Percentiles rank a stretch among this genome's conserved stretches.
Evolutionary conservation across 306 rosid genomes (phyloP).

Genomic region (peach (Prunus persica)): DNA sequence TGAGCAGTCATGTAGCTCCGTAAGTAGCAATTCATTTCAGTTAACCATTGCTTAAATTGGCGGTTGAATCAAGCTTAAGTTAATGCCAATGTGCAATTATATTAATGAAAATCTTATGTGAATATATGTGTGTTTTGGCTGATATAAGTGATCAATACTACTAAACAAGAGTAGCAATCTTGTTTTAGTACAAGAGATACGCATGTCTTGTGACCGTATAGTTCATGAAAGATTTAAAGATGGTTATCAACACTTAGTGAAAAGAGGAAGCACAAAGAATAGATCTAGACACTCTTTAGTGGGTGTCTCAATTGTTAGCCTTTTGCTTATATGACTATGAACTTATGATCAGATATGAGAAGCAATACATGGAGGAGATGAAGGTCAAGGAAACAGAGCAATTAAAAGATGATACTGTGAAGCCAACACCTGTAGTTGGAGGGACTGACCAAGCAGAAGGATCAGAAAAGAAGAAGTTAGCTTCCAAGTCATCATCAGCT

Average conservation of each 20-base stretch:
- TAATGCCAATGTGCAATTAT: background rate
- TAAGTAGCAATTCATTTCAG: constrained; percentile 50
- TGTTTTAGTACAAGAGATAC: background rate
- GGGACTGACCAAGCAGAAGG: constrained; percentile 56
- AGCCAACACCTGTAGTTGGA: constrained; percentile 45
- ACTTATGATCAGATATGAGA: constrained; percentile 64
- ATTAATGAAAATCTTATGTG: background rate
- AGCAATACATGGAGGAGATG: constrained; percentile 76
- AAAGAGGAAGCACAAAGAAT: background rate
- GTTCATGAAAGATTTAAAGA: background rate
- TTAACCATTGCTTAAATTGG: constrained; percentile 1
- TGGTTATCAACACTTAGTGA: background rate
- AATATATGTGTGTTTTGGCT: background rate
- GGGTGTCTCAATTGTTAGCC: constrained; percentile 5
- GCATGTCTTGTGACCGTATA: background rate
- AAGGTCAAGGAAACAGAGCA: constrained; percentile 65
- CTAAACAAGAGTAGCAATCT: background rate
- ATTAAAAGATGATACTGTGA: constrained; percentile 36
- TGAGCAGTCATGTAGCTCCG: constrained; percentile 93
- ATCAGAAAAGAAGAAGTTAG: constrained; percentile 43
- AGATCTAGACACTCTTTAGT: background rate
- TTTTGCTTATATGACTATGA: constrained; percentile 14
- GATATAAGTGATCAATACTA: background rate
- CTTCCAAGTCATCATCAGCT: constrained; percentile 63
- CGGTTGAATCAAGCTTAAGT: no score